Conservation (phyloP, 495 filamentous ascomycete species). For the Daldinia grandis region DNA sequence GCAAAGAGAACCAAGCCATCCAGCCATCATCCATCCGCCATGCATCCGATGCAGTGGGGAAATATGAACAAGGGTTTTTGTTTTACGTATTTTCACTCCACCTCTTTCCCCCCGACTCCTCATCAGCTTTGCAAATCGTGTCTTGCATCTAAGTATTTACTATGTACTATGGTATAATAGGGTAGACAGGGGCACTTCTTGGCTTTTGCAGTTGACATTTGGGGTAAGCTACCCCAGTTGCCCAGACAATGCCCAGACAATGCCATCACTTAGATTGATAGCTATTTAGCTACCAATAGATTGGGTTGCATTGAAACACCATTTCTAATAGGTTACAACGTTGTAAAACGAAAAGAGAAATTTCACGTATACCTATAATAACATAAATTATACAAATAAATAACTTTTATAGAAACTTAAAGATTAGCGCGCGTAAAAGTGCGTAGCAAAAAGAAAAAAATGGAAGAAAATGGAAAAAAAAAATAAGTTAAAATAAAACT, state of each 20-base stretch:
- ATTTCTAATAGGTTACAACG: neutral
- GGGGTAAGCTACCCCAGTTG: conserved; percentile 35
- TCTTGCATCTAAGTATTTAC: neutral
- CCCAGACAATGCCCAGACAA: neutral
- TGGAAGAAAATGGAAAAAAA: neutral
- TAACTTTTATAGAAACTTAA: no score
- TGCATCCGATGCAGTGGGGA: neutral
- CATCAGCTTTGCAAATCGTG: conserved; percentile 1
- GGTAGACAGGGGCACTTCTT: conserved; percentile 20
- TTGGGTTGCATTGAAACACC: conserved; percentile 17
- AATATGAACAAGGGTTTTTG: neutral
- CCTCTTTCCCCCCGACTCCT: conserved; percentile 3
- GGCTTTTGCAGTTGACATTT: conserved; percentile 5
- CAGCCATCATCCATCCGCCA: neutral
- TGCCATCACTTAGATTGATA: conserved; percentile 19
- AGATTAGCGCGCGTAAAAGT: no score
- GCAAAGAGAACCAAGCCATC: neutral
- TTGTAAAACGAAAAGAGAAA: neutral
- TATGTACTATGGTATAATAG: neutral
- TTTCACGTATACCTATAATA: neutral
- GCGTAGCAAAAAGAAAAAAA: no score
- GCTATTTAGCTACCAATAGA: conserved; percentile 5
- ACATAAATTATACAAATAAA: neutral
- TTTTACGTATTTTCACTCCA: conserved; percentile 15
- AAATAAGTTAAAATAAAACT: no score